These are phyloP conservation scores for Elongisporangium anandrum DNA, from an alignment of 352 stramenopile species.

Conservation along the genomic window DNA sequence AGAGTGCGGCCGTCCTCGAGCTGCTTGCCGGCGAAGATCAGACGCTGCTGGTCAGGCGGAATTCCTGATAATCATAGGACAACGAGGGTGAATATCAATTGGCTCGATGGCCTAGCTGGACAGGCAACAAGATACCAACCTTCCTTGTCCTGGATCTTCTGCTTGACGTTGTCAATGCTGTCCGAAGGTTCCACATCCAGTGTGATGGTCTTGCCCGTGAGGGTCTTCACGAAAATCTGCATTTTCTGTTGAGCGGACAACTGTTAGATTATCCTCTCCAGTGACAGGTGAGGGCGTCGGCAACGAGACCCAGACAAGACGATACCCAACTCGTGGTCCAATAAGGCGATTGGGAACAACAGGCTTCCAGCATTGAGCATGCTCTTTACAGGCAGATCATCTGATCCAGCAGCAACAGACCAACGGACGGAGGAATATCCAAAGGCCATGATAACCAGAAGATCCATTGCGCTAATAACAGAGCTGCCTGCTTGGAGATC, in stretches of 20 bases:
- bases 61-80: constrained; percentile 85
- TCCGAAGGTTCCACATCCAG: constrained; percentile 99
- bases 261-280: constrained; percentile 3
- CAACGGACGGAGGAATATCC: too few relatives aligned
- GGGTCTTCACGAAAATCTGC: constrained; percentile 96
- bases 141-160: constrained; percentile 99
- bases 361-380: background rate
- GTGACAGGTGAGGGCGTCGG: background rate
- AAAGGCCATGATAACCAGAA: background rate
- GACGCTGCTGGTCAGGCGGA: constrained; percentile 98
- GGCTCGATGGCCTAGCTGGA: background rate
- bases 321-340: background rate
- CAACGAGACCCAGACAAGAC: background rate
- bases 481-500: background rate
- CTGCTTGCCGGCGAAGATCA: constrained; percentile 99
- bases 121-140: constrained; percentile 37
- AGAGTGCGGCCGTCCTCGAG: constrained; percentile 95
- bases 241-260: constrained; percentile 57
- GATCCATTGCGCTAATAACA: too few relatives aligned
- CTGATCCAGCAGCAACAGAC: background rate
- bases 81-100: constrained; percentile 1
- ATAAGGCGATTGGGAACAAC: background rate
- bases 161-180: constrained; percentile 99
- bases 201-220: constrained; percentile 99
- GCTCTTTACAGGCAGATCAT: background rate